Percentiles rank a stretch among this genome's conserved stretches.
These are phyloP conservation scores for Auricularia sp. DNA, from an alignment of 768 basidiomycete species.

Conservation along the genomic window DNA sequence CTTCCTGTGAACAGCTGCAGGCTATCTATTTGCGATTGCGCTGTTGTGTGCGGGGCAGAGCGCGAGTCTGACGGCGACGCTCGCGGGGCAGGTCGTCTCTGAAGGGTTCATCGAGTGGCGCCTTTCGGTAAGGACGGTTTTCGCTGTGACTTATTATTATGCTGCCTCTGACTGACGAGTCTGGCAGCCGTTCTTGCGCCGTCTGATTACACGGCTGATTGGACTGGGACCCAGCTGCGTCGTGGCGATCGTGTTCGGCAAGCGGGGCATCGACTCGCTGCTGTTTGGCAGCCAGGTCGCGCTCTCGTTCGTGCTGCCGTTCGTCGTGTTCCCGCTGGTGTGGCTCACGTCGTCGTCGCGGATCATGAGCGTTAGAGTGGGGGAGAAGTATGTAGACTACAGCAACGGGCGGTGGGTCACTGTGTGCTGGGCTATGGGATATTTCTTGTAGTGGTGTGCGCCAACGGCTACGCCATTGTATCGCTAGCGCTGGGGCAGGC, in stretches of 20 bases:
- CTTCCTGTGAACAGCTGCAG: conserved; percentile 44
- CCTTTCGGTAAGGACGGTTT: conserved; percentile 43
- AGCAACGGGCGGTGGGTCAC: conserved; percentile 47
- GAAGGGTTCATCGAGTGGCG: conserved; percentile 88
- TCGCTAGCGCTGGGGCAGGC: conserved; percentile 37
- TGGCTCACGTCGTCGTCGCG: conserved; percentile 56
- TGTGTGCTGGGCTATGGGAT: conserved; percentile 42
- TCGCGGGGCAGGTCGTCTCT: conserved; percentile 82
- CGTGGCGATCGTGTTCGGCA: conserved; percentile 66
- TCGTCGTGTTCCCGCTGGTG: conserved; percentile 73
- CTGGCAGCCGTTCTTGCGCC: conserved; percentile 34
- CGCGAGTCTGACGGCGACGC: conserved; percentile 80
- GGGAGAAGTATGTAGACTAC: conserved; percentile 44
- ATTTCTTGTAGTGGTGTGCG: conserved; percentile 56
- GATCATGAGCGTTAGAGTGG: conserved; percentile 57
- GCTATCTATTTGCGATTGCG: conserved; percentile 80
- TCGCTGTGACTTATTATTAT: conserved; percentile 10
- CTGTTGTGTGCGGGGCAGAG: conserved; percentile 82
- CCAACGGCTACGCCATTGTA: conserved; percentile 70
- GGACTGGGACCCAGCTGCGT: conserved; percentile 75
- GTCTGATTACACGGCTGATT: conserved; percentile 73
- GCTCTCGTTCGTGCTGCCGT: conserved; percentile 74
- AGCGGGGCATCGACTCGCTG: conserved; percentile 58
- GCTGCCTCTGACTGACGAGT: not conserved
- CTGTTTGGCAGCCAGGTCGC: conserved; percentile 84